Evolutionary conservation across 177 flowering plant species (phyloP).

Genomic region (Tripterygium wilfordii): DNA sequence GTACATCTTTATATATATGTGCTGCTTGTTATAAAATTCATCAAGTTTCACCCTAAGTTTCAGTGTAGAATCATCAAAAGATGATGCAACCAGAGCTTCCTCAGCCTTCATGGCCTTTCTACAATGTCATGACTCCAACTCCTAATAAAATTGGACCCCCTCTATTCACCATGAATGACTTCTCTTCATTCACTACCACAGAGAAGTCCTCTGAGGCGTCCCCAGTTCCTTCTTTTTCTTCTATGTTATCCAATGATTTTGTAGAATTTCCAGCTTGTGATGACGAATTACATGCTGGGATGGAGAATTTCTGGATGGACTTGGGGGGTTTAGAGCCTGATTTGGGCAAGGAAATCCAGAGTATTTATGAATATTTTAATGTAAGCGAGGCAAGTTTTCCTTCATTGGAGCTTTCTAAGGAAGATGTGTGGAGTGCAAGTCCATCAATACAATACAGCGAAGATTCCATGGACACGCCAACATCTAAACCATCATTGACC

Average conservation of each 20-base stretch:
- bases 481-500: constrained; percentile 13
- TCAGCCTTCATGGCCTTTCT: no score
- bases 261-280: constrained; percentile 1
- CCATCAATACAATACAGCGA: constrained; percentile 12
- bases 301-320: no score
- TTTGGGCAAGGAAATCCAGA: constrained; percentile 7
- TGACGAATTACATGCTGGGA: neutral
- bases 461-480: constrained; percentile 7
- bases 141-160: constrained; percentile 7
- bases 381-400: constrained; percentile 13
- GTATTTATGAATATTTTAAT: constrained; percentile 2
- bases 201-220: constrained; percentile 20
- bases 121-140: constrained; percentile 11
- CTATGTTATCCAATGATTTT: constrained; percentile 1
- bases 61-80: no score
- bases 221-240: constrained; percentile 9
- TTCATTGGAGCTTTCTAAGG: constrained; percentile 11
- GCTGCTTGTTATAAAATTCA: no score
- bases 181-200: constrained; percentile 17
- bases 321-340: constrained; percentile 13
- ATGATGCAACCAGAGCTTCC: constrained; percentile 29
- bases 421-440: constrained; percentile 18
- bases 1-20: no score
- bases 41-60: no score
- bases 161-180: constrained; percentile 9